phyloP scores from a whole-genome alignment of 345 rosid genomes.

The Lagerstroemia speciosa region DNA sequence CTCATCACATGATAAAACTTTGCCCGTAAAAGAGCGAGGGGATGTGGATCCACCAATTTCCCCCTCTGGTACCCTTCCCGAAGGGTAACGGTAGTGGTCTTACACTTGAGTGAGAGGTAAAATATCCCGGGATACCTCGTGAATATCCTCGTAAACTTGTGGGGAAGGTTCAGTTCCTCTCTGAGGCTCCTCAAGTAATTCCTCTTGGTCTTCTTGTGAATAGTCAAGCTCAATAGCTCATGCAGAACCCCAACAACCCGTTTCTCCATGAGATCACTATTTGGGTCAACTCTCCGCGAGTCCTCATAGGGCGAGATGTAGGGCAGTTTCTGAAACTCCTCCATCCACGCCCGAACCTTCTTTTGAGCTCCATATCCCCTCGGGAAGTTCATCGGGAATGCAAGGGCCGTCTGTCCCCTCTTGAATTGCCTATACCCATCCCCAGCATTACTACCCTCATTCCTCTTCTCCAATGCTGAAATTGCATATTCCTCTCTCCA shows the following conservation, averaged over 20 bases:
- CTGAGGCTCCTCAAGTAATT: conserved; percentile 88
- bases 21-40: conserved; percentile 57
- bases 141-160: conserved; percentile 79
- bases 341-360: conserved; percentile 95
- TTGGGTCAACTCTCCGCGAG: conserved; percentile 55
- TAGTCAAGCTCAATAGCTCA: conserved; percentile 76
- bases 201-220: conserved; percentile 95
- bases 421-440: conserved; percentile 65
- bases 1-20: conserved; percentile 87
- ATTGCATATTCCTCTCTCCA: conserved; percentile 66
- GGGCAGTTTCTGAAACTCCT: conserved; percentile 88
- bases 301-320: conserved; percentile 93
- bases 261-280: conserved; percentile 94
- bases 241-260: conserved; percentile 87
- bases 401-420: conserved; percentile 56
- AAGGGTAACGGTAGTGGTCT: conserved; percentile 79
- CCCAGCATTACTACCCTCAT: conserved; percentile 31
- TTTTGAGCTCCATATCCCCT: conserved; percentile 90
- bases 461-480: conserved; percentile 55
- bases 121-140: conserved; percentile 92
- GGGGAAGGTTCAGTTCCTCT: conserved; percentile 71
- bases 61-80: conserved; percentile 82
- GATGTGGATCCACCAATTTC: conserved; percentile 72
- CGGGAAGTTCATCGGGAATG: conserved; percentile 80
- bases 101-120: conserved; percentile 89